These are phyloP conservation scores for Marchantia polymorpha DNA, from an alignment of 225 moss, liverwort and hornwort genomes.

Conservation along the genomic window DNA sequence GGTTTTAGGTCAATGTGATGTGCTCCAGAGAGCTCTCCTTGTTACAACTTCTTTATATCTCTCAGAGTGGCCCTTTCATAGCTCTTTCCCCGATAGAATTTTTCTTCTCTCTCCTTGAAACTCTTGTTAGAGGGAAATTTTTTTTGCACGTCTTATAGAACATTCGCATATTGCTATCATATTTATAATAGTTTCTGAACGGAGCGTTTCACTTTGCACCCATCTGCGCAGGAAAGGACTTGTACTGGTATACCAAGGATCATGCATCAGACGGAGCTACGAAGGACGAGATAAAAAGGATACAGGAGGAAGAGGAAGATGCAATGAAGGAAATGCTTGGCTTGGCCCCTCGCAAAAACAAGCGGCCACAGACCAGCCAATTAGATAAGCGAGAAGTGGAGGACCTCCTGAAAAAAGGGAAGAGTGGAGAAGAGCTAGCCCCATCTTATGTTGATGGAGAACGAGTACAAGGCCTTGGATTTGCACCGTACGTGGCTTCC, in stretches of 20 bases:
- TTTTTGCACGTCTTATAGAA: too few relatives aligned
- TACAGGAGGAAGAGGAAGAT: slow-evolving; percentile 84
- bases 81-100: not conserved
- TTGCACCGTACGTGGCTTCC: slow-evolving; percentile 62
- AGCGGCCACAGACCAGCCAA: slow-evolving; percentile 50
- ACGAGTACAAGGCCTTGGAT: slow-evolving; percentile 88
- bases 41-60: not conserved
- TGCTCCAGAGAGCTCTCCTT: not conserved
- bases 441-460: slow-evolving; percentile 79
- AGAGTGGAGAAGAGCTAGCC: slow-evolving; percentile 60
- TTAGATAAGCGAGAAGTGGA: slow-evolving; percentile 79
- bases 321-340: slow-evolving; percentile 92
- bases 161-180: too few relatives aligned
- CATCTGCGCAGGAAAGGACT: slow-evolving; percentile 72
- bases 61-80: not conserved
- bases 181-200: too few relatives aligned
- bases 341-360: slow-evolving; percentile 64
- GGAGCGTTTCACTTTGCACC: not conserved
- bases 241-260: slow-evolving; percentile 90
- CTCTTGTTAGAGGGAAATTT: too few relatives aligned
- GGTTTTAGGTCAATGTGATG: not conserved
- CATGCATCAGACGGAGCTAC: slow-evolving; percentile 59
- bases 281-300: slow-evolving; percentile 70
- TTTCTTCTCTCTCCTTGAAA: not conserved
- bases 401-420: slow-evolving; percentile 73